Percentiles rank a stretch among this genome's conserved stretches.
Evolutionary conservation across 2,329 filamentous ascomycete genomes (phyloP).

Genomic region (Herpomyces periplanetae): DNA sequence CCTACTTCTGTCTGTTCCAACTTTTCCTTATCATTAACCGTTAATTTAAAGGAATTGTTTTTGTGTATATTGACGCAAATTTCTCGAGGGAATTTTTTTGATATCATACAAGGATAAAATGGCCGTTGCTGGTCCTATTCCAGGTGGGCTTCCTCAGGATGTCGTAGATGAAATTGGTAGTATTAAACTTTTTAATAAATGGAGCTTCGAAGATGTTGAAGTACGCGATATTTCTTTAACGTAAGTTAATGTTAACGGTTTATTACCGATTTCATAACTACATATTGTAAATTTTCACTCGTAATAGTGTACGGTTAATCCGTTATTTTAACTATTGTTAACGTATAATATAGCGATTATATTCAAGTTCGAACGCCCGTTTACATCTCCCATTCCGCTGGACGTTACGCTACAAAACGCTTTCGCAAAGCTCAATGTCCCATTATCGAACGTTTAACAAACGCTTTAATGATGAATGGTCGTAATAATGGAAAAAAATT

Average conservation of each 20-base stretch:
- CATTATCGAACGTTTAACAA: conserved; percentile 99
- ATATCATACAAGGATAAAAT: too few species aligned
- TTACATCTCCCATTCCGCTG: conserved; percentile 95
- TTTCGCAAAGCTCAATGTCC: conserved; percentile 99
- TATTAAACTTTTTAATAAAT: conserved; percentile 95
- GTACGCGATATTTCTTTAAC: conserved; percentile 98
- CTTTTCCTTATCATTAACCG: too few species aligned
- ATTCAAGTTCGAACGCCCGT: conserved; percentile 96
- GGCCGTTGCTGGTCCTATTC: too few species aligned
- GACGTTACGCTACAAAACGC: conserved; percentile 93
- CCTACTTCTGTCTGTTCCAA: too few species aligned
- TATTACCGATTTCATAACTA: too few species aligned
- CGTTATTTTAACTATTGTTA: too few species aligned
- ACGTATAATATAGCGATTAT: conserved; percentile 88
- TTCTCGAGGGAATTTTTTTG: too few species aligned
- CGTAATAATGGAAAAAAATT: conserved; percentile 99
- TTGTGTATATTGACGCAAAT: too few species aligned
- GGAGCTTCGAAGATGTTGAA: conserved; percentile 95
- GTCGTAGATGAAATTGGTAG: conserved; percentile 54
- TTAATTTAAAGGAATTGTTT: too few species aligned
- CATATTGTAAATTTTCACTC: too few species aligned
- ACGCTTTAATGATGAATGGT: conserved; percentile 99
- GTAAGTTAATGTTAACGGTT: conserved; percentile 35
- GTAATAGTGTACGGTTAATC: too few species aligned
- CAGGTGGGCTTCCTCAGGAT: conserved; percentile 89